Evolutionary conservation across 1,139 yeast genomes (phyloP).

Genomic region (Blastobotrys buckinghamii): DNA sequence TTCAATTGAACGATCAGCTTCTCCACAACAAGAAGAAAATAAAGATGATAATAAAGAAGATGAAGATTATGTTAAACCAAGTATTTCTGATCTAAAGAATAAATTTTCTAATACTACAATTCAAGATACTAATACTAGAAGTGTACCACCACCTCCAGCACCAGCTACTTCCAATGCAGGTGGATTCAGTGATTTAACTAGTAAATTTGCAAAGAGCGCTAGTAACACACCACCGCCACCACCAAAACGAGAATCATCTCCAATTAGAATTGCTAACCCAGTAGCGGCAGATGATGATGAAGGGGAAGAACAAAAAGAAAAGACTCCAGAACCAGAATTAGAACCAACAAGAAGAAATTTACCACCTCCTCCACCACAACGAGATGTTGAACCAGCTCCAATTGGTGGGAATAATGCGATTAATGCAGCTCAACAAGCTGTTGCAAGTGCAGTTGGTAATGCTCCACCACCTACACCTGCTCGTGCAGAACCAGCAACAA

Average conservation of each 20-base stretch:
- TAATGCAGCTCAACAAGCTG: conserved; percentile 1
- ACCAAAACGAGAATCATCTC: conserved; percentile 12
- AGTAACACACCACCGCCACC: conserved; percentile 14
- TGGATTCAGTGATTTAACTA: conserved; percentile 21
- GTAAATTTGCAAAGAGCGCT: conserved; percentile 18
- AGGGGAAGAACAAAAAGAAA: conserved; percentile 17
- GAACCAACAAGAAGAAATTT: conserved; percentile 15
- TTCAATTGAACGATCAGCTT: conserved; percentile 17
- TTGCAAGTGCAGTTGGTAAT: not conserved
- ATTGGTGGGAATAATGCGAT: not conserved
- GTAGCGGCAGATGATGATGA: conserved; percentile 15
- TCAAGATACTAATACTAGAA: conserved; percentile 11
- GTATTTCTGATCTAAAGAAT: conserved; percentile 20
- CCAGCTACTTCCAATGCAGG: conserved; percentile 10
- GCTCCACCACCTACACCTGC: conserved; percentile 8
- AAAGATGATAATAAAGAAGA: conserved; percentile 9
- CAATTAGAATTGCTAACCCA: conserved; percentile 12
- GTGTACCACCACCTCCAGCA: conserved; percentile 12
- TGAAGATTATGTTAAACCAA: conserved; percentile 19
- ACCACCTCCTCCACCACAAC: conserved; percentile 8
- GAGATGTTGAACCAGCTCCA: not conserved
- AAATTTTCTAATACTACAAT: conserved; percentile 15
- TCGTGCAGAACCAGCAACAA: not conserved
- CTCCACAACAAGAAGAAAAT: conserved; percentile 14
- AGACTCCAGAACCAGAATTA: conserved; percentile 16